Evolutionary conservation across 495 filamentous ascomycete species (phyloP).

Genomic region (Annulohypoxylon stygium): DNA sequence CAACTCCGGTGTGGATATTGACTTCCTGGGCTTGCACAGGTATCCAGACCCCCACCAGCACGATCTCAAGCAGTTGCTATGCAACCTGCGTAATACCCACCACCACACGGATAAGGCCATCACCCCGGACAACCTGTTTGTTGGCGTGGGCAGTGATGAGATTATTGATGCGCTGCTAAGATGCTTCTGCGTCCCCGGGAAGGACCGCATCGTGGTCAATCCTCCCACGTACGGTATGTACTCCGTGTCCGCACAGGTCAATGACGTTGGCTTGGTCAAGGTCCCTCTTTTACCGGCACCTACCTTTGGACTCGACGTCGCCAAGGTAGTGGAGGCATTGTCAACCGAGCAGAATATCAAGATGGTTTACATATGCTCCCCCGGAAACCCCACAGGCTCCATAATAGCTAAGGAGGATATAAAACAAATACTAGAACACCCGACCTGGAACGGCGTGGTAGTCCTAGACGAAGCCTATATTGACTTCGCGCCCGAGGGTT

Average conservation of each 20-base stretch:
- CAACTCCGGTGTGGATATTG: slow-evolving; percentile 60
- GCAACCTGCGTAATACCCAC: slow-evolving; percentile 88
- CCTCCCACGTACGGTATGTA: slow-evolving; percentile 99
- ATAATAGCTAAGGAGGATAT: slow-evolving; percentile 83
- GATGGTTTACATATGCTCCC: slow-evolving; percentile 90
- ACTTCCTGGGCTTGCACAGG: slow-evolving; percentile 85
- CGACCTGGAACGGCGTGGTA: slow-evolving; percentile 94
- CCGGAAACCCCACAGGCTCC: slow-evolving; percentile 91
- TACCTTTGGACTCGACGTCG: slow-evolving; percentile 77
- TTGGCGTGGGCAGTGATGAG: slow-evolving; percentile 96
- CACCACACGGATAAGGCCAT: slow-evolving; percentile 80
- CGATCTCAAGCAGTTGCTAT: slow-evolving; percentile 87
- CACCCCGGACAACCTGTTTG: slow-evolving; percentile 85
- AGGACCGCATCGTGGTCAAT: slow-evolving; percentile 91
- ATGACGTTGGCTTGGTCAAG: slow-evolving; percentile 88
- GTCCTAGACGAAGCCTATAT: slow-evolving; percentile 97
- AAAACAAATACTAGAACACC: slow-evolving; percentile 80
- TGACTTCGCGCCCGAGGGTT: slow-evolving; percentile 86
- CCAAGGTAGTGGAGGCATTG: slow-evolving; percentile 74
- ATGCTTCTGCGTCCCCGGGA: slow-evolving; percentile 89
- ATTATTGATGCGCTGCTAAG: slow-evolving; percentile 93
- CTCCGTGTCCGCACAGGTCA: slow-evolving; percentile 89
- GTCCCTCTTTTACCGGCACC: slow-evolving; percentile 75
- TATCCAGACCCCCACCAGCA: slow-evolving; percentile 97
- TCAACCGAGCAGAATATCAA: slow-evolving; percentile 78